These are phyloP conservation scores for Yamadazyma aaseri DNA, from an alignment of 1,139 yeast genomes.

Conservation along the genomic window DNA sequence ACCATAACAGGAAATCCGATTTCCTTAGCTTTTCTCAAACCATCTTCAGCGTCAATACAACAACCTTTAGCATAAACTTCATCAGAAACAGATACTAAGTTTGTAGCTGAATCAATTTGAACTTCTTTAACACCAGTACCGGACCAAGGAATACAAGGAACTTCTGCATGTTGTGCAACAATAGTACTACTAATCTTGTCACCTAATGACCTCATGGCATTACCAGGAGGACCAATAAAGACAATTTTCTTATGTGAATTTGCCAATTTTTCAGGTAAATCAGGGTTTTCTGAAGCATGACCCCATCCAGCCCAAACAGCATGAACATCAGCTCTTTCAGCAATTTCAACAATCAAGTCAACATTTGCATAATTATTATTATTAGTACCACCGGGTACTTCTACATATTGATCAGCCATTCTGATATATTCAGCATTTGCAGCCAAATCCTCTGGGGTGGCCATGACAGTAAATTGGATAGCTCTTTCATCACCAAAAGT, in stretches of 20 bases:
- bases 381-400: conserved; percentile 98
- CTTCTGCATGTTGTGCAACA: conserved; percentile 97
- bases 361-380: conserved; percentile 98
- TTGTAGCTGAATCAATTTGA: conserved; percentile 58
- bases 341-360: conserved; percentile 92
- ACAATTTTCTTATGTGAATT: conserved; percentile 84
- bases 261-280: conserved; percentile 89
- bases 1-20: conserved; percentile 97
- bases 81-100: conserved; percentile 86
- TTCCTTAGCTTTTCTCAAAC: conserved; percentile 72
- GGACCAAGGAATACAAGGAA: conserved; percentile 99
- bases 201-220: conserved; percentile 98
- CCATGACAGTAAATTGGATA: conserved; percentile 95
- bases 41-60: conserved; percentile 82
- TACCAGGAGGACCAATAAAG: conserved; percentile 95
- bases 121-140: conserved; percentile 95
- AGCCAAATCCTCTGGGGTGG: conserved; percentile 95
- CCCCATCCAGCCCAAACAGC: conserved; percentile 99
- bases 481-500: conserved; percentile 95
- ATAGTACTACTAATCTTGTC: conserved; percentile 96
- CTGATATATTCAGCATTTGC: conserved; percentile 97
- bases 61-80: conserved; percentile 85
- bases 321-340: conserved; percentile 93
- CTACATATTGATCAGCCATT: conserved; percentile 98
- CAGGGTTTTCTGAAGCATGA: conserved; percentile 97